Evolutionary conservation across 2,329 filamentous ascomycete species (phyloP).

Genomic region (Lachnellula hyalina): DNA sequence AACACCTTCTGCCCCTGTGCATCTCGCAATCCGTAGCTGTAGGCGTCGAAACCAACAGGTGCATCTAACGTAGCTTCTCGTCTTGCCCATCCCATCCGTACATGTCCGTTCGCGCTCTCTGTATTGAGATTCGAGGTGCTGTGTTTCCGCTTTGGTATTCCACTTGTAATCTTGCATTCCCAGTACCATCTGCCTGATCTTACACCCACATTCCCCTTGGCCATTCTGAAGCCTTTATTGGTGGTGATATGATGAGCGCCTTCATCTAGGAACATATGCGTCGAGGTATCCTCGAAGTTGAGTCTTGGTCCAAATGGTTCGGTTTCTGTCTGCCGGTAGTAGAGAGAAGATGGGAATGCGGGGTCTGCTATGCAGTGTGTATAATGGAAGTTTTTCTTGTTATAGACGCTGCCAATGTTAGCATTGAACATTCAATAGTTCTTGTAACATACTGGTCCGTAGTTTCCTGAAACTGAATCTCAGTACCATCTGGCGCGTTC

Average conservation of each 20-base stretch:
- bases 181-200: constrained; percentile 90
- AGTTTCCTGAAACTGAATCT: constrained; percentile 56
- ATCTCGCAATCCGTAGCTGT: constrained; percentile 91
- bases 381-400: constrained; percentile 77
- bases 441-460: constrained; percentile 53
- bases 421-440: neutral
- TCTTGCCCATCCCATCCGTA: constrained; percentile 82
- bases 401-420: constrained; percentile 45
- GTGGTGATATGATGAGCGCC: constrained; percentile 76
- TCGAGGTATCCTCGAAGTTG: constrained; percentile 87
- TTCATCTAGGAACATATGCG: constrained; percentile 76
- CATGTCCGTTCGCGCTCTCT: constrained; percentile 43
- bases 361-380: constrained; percentile 88
- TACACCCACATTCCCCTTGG: constrained; percentile 82
- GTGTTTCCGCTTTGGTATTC: constrained; percentile 46
- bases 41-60: constrained; percentile 81
- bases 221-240: constrained; percentile 88
- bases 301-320: constrained; percentile 79
- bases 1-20: constrained; percentile 86
- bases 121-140: constrained; percentile 14
- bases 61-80: constrained; percentile 77
- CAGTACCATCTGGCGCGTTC: constrained; percentile 43
- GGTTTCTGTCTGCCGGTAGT: constrained; percentile 84
- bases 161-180: constrained; percentile 84
- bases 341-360: constrained; percentile 76